phyloP scores from a whole-genome alignment of 257 asterid species.

The Penstemon barbatus region DNA sequence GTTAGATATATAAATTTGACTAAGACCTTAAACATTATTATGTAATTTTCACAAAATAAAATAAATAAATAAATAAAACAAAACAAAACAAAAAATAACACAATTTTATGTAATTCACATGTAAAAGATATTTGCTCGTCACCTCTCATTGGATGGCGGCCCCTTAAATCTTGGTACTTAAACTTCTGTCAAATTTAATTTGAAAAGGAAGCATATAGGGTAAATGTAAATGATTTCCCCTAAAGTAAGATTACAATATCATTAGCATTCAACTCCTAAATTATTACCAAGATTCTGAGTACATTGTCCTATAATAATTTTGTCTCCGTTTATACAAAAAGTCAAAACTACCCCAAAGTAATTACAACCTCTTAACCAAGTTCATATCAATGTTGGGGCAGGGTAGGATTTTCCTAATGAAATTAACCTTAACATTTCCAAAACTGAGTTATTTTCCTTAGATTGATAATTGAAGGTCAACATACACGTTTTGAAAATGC shows the following conservation, averaged over 20 bases:
- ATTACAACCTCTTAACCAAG: background rate
- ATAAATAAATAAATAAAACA: too few species aligned
- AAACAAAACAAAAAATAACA: too few species aligned
- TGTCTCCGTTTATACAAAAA: conserved; percentile 10
- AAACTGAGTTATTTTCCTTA: conserved; percentile 25
- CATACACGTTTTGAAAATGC: too few species aligned
- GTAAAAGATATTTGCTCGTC: too few species aligned
- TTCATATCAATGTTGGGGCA: background rate
- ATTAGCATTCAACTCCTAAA: conserved; percentile 37
- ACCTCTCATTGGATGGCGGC: too few species aligned
- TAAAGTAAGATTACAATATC: conserved; percentile 30
- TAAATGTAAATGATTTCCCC: conserved; percentile 30
- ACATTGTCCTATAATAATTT: conserved; percentile 22
- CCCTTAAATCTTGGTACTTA: conserved; percentile 12
- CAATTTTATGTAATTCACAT: too few species aligned
- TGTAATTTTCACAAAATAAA: too few species aligned
- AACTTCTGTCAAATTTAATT: conserved; percentile 11
- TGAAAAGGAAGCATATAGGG: conserved; percentile 19
- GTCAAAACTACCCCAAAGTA: conserved; percentile 20
- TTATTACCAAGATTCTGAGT: conserved; percentile 40
- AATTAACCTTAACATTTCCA: conserved; percentile 44
- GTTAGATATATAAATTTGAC: too few species aligned
- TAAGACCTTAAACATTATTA: too few species aligned
- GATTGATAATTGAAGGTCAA: background rate
- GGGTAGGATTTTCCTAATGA: conserved; percentile 18